Evolutionary conservation across 2,329 filamentous ascomycete genomes (phyloP).

Genomic region (Talaromyces islandicus): DNA sequence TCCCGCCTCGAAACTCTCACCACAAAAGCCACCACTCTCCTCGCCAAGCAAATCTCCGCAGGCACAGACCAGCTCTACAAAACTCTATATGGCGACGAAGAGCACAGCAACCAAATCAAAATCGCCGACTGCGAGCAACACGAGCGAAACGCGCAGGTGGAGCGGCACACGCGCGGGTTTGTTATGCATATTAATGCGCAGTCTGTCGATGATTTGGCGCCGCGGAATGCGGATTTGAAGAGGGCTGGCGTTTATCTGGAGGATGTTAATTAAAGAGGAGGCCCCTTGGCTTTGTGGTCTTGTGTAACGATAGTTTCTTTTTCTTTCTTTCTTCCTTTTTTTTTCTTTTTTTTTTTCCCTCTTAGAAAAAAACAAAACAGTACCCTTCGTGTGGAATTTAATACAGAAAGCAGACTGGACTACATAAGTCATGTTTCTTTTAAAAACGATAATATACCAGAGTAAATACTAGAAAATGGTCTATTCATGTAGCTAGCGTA

Average conservation of each 20-base stretch:
- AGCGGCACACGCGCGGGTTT: conserved; percentile 16
- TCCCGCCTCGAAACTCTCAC: conserved; percentile 20
- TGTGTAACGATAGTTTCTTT: neutral
- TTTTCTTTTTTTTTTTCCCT: no score
- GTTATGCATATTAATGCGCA: conserved; percentile 20
- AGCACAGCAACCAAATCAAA: conserved; percentile 19
- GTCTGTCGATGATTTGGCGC: conserved; percentile 17
- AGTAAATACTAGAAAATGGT: neutral
- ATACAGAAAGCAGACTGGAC: neutral
- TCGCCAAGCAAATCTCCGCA: conserved; percentile 24
- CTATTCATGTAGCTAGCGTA: neutral
- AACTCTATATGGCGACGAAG: conserved; percentile 19
- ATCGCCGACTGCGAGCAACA: conserved; percentile 20
- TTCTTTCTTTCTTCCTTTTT: neutral
- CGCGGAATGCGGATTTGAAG: conserved; percentile 21
- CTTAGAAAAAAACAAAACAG: no score
- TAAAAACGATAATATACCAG: neutral
- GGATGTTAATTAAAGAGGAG: conserved; percentile 18
- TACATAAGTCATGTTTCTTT: neutral
- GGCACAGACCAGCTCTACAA: conserved; percentile 31
- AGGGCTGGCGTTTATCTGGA: conserved; percentile 28
- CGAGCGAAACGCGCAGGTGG: conserved; percentile 17
- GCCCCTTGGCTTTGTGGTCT: neutral
- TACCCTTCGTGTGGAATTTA: neutral
- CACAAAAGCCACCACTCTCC: conserved; percentile 23